These are phyloP conservation scores for Elsinoe perseae DNA, from an alignment of 2,329 filamentous ascomycete species.

Conservation along the genomic window DNA sequence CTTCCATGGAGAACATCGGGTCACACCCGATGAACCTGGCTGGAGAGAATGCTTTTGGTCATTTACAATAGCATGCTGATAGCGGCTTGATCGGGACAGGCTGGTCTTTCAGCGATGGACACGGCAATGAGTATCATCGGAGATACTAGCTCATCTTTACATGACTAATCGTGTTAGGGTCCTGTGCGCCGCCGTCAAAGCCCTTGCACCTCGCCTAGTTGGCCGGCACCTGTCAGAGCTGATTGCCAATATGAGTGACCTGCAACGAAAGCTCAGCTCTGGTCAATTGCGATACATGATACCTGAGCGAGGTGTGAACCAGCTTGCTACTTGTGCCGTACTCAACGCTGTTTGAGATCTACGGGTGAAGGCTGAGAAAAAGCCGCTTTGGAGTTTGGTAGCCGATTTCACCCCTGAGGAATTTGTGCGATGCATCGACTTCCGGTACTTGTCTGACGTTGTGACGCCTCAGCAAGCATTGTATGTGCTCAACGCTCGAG, in stretches of 20 bases:
- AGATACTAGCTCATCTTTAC: too few species aligned
- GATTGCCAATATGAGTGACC: constrained; percentile 73
- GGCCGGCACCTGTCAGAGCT: constrained; percentile 69
- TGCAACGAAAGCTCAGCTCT: constrained; percentile 81
- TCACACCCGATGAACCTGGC: constrained; percentile 96
- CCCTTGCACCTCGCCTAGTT: constrained; percentile 67
- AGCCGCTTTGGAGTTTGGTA: constrained; percentile 85
- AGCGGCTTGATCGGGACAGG: constrained; percentile 63
- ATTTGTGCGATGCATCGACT: constrained; percentile 81
- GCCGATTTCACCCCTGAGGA: constrained; percentile 85
- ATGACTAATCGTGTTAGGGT: constrained; percentile 37
- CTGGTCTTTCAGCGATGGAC: constrained; percentile 81
- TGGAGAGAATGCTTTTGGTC: constrained; percentile 87
- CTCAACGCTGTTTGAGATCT: constrained; percentile 92
- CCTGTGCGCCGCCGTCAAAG: constrained; percentile 73
- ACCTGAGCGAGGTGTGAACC: constrained; percentile 87
- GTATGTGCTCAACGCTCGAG: constrained; percentile 56
- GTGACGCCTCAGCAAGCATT: constrained; percentile 79
- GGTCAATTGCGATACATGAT: constrained; percentile 93
- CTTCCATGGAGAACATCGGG: constrained; percentile 86
- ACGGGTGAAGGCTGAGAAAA: constrained; percentile 77
- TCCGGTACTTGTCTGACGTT: constrained; percentile 87
- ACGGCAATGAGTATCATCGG: constrained; percentile 61
- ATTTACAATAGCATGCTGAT: constrained; percentile 82
- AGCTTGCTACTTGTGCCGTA: constrained; percentile 79